phyloP scores from a whole-genome alignment of 129 eudicot genomes.

The Rutidosis leptorrhynchoides region DNA sequence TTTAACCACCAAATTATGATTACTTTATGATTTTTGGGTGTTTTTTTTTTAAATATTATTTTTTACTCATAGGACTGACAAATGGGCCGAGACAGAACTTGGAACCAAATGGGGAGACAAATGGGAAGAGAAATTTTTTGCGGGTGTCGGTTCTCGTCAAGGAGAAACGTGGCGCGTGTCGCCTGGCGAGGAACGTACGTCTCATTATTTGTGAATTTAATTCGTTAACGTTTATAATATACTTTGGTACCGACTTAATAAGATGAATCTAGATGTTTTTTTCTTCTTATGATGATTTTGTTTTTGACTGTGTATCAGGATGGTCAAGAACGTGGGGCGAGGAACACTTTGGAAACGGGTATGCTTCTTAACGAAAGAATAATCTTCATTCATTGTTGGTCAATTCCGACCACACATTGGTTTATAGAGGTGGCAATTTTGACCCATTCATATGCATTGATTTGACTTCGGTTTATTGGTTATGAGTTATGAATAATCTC shows the following conservation, averaged over 20 bases:
- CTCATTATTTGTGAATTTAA: background rate
- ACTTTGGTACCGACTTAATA: background rate
- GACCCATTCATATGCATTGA: background rate
- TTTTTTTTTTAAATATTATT: background rate
- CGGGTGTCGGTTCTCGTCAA: constrained; percentile 97
- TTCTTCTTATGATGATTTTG: background rate
- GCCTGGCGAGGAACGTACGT: constrained; percentile 77
- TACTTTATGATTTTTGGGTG: background rate
- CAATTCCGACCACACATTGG: background rate
- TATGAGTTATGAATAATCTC: background rate
- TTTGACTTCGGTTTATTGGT: background rate
- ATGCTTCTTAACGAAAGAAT: constrained; percentile 19
- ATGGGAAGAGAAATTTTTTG: constrained; percentile 91
- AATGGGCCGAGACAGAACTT: constrained; percentile 97
- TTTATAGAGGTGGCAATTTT: background rate
- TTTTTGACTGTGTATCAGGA: constrained; percentile 38
- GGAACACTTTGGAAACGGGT: constrained; percentile 96
- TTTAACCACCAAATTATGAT: background rate
- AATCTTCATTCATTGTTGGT: background rate
- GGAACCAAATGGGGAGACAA: constrained; percentile 99
- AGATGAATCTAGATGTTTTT: background rate
- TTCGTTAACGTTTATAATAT: background rate
- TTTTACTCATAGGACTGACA: constrained; percentile 70
- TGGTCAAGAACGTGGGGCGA: constrained; percentile 99
- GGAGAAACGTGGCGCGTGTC: constrained; percentile 99